Conservation (phyloP, 1,139 yeast genomes). For the Hemisphaericaspora xylanilytica region DNA sequence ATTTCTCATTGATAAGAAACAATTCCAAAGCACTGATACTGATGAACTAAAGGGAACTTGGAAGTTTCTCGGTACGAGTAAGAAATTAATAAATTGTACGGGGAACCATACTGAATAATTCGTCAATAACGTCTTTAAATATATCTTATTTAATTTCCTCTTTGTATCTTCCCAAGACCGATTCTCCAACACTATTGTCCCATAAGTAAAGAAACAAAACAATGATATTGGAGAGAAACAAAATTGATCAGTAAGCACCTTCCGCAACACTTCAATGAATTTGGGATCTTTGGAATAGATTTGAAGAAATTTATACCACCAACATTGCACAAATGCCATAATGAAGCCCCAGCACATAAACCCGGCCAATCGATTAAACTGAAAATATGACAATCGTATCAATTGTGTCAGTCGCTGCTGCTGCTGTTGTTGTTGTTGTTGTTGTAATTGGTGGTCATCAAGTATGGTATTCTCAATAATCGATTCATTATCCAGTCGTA, state of each 20-base stretch:
- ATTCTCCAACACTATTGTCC: constrained; percentile 75
- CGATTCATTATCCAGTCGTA: constrained; percentile 29
- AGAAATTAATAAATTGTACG: constrained; percentile 85
- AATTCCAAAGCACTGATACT: constrained; percentile 89
- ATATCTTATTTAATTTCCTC: constrained; percentile 60
- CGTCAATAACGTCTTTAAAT: constrained; percentile 71
- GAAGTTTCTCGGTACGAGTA: constrained; percentile 70
- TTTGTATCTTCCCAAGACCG: constrained; percentile 67
- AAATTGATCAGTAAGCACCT: constrained; percentile 87
- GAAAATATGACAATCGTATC: constrained; percentile 43
- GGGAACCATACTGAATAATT: constrained; percentile 94
- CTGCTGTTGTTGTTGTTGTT: too few species aligned
- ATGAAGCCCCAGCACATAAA: constrained; percentile 87
- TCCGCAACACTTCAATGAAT: constrained; percentile 75
- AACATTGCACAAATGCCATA: constrained; percentile 79
- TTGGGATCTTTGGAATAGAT: constrained; percentile 80
- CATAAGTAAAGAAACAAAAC: constrained; percentile 77
- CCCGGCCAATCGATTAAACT: constrained; percentile 70
- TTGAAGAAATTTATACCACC: constrained; percentile 86
- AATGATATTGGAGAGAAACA: constrained; percentile 85
- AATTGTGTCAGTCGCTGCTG: too few species aligned
- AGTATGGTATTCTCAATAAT: constrained; percentile 7
- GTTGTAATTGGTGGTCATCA: neutral
- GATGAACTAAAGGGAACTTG: constrained; percentile 93
- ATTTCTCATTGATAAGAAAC: constrained; percentile 79